These are phyloP conservation scores for Phytophthora syringae DNA, from an alignment of 352 stramenopile genomes.

Conservation along the genomic window DNA sequence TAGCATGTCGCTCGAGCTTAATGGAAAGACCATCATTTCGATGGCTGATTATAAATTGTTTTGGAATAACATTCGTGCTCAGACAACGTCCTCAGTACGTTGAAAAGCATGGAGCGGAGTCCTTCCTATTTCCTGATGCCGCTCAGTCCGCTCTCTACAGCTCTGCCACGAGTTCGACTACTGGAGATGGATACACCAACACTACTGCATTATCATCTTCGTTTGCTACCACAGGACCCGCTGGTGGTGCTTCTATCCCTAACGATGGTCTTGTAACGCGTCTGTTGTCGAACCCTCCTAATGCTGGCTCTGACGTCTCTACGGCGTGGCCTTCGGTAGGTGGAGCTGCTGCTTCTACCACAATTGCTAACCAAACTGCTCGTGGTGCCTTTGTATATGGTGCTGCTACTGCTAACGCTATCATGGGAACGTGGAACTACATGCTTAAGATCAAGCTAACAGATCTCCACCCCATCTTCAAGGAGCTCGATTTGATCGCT, in stretches of 20 bases:
- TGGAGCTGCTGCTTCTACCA: neutral
- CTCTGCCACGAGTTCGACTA: neutral
- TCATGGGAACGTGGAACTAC: constrained; percentile 15
- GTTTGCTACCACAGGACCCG: too few relatives aligned
- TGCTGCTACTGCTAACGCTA: neutral
- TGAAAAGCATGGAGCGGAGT: neutral
- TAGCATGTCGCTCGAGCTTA: constrained; percentile 6
- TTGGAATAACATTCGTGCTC: constrained; percentile 7
- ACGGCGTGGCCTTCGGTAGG: neutral
- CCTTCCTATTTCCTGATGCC: neutral
- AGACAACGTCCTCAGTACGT: neutral
- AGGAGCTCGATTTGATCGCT: constrained; percentile 9
- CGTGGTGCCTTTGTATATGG: constrained; percentile 7
- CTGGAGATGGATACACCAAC: neutral
- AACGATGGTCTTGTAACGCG: neutral
- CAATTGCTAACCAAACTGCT: neutral
- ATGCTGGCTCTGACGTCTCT: neutral
- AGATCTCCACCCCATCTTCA: constrained; percentile 8
- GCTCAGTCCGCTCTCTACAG: neutral
- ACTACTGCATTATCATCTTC: neutral
- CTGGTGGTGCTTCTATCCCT: neutral
- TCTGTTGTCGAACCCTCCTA: neutral
- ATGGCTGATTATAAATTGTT: constrained; percentile 15
- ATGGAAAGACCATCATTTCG: constrained; percentile 2
- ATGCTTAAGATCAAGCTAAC: constrained; percentile 8